phyloP scores from a whole-genome alignment of 192 early-diverging fungal species.

The Coemansia sp. region DNA sequence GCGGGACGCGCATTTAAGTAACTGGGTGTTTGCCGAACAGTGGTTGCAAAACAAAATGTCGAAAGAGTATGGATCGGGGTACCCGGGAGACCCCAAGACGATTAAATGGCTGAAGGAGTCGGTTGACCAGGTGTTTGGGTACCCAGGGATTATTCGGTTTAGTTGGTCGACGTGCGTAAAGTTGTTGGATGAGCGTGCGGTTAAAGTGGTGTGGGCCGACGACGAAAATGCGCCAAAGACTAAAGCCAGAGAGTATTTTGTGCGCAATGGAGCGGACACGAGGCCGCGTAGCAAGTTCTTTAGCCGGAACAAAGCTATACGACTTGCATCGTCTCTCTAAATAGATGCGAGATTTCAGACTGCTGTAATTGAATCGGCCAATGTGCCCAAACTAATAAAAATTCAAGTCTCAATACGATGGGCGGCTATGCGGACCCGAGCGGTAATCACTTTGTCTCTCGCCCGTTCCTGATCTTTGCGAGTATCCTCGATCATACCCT shows the following conservation, averaged over 20 bases:
- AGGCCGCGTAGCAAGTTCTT: constrained; percentile 47
- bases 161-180: constrained; percentile 89
- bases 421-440: background rate
- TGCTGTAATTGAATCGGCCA: background rate
- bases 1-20: constrained; percentile 38
- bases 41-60: constrained; percentile 48
- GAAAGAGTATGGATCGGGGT: constrained; percentile 81
- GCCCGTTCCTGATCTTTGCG: background rate
- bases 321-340: constrained; percentile 17
- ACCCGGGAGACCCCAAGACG: constrained; percentile 89
- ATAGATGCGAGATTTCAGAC: background rate
- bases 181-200: constrained; percentile 59
- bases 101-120: constrained; percentile 76
- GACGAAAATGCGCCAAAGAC: constrained; percentile 18
- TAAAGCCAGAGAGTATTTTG: constrained; percentile 1
- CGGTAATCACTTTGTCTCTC: constrained; percentile 9
- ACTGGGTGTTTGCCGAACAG: constrained; percentile 51
- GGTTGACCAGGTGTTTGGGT: constrained; percentile 88
- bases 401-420: constrained; percentile 1
- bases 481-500: constrained; percentile 6
- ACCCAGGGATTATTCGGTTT: constrained; percentile 87
- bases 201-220: constrained; percentile 27
- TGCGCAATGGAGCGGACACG: background rate
- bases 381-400: background rate
- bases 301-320: constrained; percentile 15